Base-by-base conservation (phyloP, 73 alveolate species). In the Paraurostyla sp. region DNA sequence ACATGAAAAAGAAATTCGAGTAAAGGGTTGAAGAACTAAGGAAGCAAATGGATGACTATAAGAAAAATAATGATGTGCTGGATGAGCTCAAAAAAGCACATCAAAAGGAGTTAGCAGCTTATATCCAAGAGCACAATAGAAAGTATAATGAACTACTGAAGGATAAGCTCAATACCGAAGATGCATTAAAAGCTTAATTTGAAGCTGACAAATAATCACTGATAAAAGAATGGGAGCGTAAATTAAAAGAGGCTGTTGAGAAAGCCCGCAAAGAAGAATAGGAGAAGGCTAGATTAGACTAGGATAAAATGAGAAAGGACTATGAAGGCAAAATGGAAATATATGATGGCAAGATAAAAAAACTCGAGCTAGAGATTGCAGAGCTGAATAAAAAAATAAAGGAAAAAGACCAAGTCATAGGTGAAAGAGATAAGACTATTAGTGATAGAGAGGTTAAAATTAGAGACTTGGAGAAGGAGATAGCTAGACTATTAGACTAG, bases 111-210 rank as follows among this genome's bases (percentile, higher is more conserved):
- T 73, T 95, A 35, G 99, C 95, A n/a, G 97, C 94, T 41, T 88
- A 92, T 48, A 92, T 91, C 42, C 85, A 93, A 69, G 98, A 94
- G 73, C 83, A 85, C 76, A 95, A 95, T 60, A 92, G 87, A 42
- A 95, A 95, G 60, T 94, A 94, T 71, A 90, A 95, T 68, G 87
- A 75, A 13, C 83, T 95, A 20, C 91, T 92, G 58, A 88, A 93
- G 75, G 96, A 93, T 45, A 95, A 95, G 75, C 88, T 92, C 49
- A 97, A 93, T 68, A 71, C 35, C 25, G 99, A 95, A 42, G 99
- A 95, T 69, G 36, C 58, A 36, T 52, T 95, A 38, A 88, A 71
- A 63, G 88, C 92, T 18, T 80, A 88, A 65, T 91, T 88, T 43
- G 95, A 85, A 30, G 83, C 85, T 23, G 91, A 90, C 0, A 60